A percentile compares a stretch with the other conserved stretches of the same genome.
These are phyloP conservation scores for Dysphania ambrosioides DNA, from an alignment of 148 eudicot species.

Conservation along the genomic window DNA sequence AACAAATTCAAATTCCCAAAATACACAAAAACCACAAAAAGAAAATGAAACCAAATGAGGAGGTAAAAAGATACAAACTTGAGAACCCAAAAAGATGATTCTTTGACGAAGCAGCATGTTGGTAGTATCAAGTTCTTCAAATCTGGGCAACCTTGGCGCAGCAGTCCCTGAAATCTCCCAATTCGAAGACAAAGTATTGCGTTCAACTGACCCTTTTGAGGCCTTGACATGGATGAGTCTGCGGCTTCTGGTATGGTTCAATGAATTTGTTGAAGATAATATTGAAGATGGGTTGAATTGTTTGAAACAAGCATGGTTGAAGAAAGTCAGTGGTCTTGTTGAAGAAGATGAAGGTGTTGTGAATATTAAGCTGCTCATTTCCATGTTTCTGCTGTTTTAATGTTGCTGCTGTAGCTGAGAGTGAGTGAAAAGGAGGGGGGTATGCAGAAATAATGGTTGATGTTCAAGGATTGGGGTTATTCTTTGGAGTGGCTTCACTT, in stretches of 20 bases:
- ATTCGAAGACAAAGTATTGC: slow-evolving; percentile 39
- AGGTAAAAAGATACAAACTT: slow-evolving; percentile 37
- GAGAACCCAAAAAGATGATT: slow-evolving; percentile 80
- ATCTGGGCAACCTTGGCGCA: slow-evolving; percentile 61
- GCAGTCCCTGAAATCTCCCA: slow-evolving; percentile 51
- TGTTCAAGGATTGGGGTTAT: slow-evolving; percentile 2
- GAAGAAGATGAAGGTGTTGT: slow-evolving; percentile 42
- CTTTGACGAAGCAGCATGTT: slow-evolving; percentile 94
- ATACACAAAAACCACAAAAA: background rate
- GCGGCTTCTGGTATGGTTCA: slow-evolving; percentile 11
- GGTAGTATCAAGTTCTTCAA: slow-evolving; percentile 86
- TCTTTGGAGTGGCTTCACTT: too few relatives aligned
- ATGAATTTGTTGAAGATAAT: too few relatives aligned
- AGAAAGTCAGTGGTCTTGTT: slow-evolving; percentile 31
- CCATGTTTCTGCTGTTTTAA: slow-evolving; percentile 47
- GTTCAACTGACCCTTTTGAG: slow-evolving; percentile 22
- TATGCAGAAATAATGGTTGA: background rate
- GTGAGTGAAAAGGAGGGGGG: too few relatives aligned
- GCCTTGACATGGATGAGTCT: slow-evolving; percentile 34
- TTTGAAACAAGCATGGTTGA: slow-evolving; percentile 23
- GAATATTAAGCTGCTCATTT: slow-evolving; percentile 41
- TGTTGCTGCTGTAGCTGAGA: too few relatives aligned
- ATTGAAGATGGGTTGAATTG: slow-evolving; percentile 20
- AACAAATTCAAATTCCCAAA: background rate
- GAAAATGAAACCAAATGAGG: background rate